Percentiles rank a stretch among this genome's conserved stretches.
Evolutionary conservation across 2,329 filamentous ascomycete species (phyloP).

Genomic region (Pseudocercospora crystallina): DNA sequence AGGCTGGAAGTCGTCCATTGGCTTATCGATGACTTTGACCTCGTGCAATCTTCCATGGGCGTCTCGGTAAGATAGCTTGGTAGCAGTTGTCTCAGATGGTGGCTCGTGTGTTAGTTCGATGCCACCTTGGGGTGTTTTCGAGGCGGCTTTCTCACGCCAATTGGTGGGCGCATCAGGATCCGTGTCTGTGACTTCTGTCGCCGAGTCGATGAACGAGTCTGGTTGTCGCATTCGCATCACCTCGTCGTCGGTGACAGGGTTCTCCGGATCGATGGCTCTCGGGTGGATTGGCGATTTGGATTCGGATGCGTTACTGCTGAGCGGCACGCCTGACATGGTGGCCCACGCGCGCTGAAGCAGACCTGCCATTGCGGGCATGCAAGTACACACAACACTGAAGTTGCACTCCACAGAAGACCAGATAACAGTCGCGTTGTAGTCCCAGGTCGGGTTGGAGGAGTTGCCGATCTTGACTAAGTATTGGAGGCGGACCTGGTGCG

Average conservation of each 20-base stretch:
- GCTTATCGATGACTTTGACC: slow-evolving; percentile 24
- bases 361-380: slow-evolving; percentile 23
- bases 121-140: not conserved
- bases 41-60: slow-evolving; percentile 20
- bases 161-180: slow-evolving; percentile 16
- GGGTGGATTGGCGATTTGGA: slow-evolving; percentile 20
- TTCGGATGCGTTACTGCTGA: slow-evolving; percentile 8
- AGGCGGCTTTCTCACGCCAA: slow-evolving; percentile 3
- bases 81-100: slow-evolving; percentile 18
- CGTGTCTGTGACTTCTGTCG: slow-evolving; percentile 5
- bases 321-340: slow-evolving; percentile 17
- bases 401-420: slow-evolving; percentile 22
- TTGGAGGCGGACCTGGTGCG: slow-evolving; percentile 12
- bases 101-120: slow-evolving; percentile 21
- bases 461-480: slow-evolving; percentile 23
- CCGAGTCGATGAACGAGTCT: slow-evolving; percentile 7
- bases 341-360: slow-evolving; percentile 21
- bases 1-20: slow-evolving; percentile 13
- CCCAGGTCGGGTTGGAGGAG: slow-evolving; percentile 20
- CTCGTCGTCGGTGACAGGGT: slow-evolving; percentile 16
- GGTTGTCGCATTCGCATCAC: slow-evolving; percentile 18
- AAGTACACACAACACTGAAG: slow-evolving; percentile 20
- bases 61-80: slow-evolving; percentile 21
- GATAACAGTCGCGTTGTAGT: slow-evolving; percentile 19
- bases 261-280: slow-evolving; percentile 19